Evolutionary conservation across 768 basidiomycete genomes (phyloP).

Genomic region (Strobilomyces confusus): DNA sequence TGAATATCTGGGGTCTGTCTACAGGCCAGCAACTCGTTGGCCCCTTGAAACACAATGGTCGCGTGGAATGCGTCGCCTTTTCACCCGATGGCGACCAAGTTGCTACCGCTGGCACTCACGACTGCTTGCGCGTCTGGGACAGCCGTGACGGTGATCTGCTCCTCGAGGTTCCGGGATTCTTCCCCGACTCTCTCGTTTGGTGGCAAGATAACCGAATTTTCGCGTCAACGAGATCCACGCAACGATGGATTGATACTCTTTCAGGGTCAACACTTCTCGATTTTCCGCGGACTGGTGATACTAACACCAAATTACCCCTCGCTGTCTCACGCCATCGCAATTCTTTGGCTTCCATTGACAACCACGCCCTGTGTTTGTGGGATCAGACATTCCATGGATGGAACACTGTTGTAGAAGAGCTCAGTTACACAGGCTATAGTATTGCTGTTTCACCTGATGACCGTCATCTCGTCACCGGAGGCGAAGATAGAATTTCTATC

Average conservation of each 20-base stretch:
- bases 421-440: constrained; percentile 1
- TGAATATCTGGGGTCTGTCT: constrained; percentile 11
- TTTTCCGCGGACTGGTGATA: not conserved
- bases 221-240: constrained; percentile 2
- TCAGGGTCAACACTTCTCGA: constrained; percentile 11
- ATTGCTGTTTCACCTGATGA: constrained; percentile 10
- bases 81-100: constrained; percentile 14
- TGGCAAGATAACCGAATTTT: constrained; percentile 16
- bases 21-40: constrained; percentile 12
- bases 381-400: constrained; percentile 5
- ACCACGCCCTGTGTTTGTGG: constrained; percentile 6
- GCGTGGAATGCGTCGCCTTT: constrained; percentile 12
- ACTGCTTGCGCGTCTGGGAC: constrained; percentile 14
- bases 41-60: constrained; percentile 8
- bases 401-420: not conserved
- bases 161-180: not conserved
- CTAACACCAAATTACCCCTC: not conserved
- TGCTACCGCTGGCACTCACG: constrained; percentile 6
- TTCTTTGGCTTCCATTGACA: constrained; percentile 3
- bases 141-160: constrained; percentile 4
- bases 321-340: constrained; percentile 10
- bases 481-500: constrained; percentile 13
- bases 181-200: constrained; percentile 16
- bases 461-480: constrained; percentile 6
- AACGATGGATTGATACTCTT: constrained; percentile 10